These are phyloP conservation scores for Arthromyces matolae DNA, from an alignment of 768 basidiomycete species.

Conservation along the genomic window DNA sequence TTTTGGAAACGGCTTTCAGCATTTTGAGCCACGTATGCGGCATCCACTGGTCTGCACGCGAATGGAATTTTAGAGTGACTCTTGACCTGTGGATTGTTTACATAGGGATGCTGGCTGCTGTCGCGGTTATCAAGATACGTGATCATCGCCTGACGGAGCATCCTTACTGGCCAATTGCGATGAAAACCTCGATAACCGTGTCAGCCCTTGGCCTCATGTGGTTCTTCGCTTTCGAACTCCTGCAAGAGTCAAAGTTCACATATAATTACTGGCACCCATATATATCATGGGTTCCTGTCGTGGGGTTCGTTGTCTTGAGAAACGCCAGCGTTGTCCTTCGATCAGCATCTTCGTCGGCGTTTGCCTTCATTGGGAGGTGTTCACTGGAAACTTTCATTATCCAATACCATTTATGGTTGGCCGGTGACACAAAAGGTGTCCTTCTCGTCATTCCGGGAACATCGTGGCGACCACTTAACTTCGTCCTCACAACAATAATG, in stretches of 20 bases:
- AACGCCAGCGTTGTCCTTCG: conserved; percentile 72
- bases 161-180: conserved; percentile 55
- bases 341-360: conserved; percentile 61
- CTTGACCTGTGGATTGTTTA: conserved; percentile 91
- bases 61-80: conserved; percentile 87
- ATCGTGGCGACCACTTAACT: conserved; percentile 71
- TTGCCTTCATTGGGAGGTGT: conserved; percentile 81
- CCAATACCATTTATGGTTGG: conserved; percentile 87
- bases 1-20: conserved; percentile 61
- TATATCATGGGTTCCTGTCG: conserved; percentile 76
- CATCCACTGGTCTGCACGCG: conserved; percentile 79
- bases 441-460: conserved; percentile 76
- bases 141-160: conserved; percentile 70
- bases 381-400: conserved; percentile 91
- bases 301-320: conserved; percentile 70
- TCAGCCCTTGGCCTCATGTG: conserved; percentile 59
- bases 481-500: conserved; percentile 67
- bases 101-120: conserved; percentile 76
- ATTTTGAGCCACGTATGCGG: conserved; percentile 61
- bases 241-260: conserved; percentile 71
- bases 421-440: conserved; percentile 78
- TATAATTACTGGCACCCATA: conserved; percentile 88
- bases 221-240: conserved; percentile 83
- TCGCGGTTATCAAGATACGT: conserved; percentile 70
- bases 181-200: conserved; percentile 44